A percentile compares a stretch with the other conserved stretches of the same genome.
Conservation (phyloP, 2,329 filamentous ascomycete genomes). For the Madurella mycetomatis region DNA sequence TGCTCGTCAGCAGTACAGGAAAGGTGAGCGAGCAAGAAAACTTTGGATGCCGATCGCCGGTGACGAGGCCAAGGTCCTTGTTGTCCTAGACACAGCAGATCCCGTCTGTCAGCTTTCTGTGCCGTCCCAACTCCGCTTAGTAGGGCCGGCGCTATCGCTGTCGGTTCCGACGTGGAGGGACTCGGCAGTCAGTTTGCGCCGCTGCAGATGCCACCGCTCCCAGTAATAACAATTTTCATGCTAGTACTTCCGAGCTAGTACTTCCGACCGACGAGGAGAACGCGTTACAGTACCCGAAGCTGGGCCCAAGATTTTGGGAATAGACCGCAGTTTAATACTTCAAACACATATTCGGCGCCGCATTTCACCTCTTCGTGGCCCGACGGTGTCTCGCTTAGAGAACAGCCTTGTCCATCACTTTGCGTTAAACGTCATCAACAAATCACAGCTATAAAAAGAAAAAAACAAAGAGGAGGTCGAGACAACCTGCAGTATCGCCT, state of each 20-base stretch:
- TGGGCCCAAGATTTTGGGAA: conserved; percentile 12
- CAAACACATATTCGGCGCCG: conserved; percentile 7
- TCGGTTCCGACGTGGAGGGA: background rate
- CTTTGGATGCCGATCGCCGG: conserved; percentile 20
- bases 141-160: conserved; percentile 2
- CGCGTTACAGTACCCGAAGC: conserved; percentile 7
- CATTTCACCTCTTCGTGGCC: background rate
- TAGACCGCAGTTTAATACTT: conserved; percentile 15
- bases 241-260: background rate
- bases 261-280: background rate
- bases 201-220: background rate
- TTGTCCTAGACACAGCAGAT: conserved; percentile 11
- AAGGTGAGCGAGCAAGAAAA: background rate
- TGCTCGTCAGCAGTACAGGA: background rate
- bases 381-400: conserved; percentile 13
- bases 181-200: background rate
- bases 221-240: background rate
- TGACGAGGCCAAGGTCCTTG: conserved; percentile 7
- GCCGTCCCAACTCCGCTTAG: background rate
- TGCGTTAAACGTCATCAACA: conserved; percentile 17
- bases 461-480: background rate
- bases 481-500: too few species aligned
- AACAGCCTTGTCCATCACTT: conserved; percentile 1
- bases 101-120: conserved; percentile 3
- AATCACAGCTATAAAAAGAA: conserved; percentile 1